Base-by-base conservation (phyloP, 495 filamentous ascomycete genomes). In the Sabuloglossum arenarium region DNA sequence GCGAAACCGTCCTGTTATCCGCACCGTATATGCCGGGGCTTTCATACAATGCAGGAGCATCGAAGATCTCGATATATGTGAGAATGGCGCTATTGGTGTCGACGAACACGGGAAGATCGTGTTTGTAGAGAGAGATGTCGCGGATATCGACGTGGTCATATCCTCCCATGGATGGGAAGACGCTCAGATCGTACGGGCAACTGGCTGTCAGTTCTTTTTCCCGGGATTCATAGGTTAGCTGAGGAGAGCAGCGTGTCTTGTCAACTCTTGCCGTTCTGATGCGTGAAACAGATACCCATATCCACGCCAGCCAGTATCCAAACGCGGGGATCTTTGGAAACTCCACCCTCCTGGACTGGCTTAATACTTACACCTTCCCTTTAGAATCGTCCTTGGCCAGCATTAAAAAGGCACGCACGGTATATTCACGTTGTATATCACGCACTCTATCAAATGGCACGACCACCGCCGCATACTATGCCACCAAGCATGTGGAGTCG, bases 281-380 rank as follows among this genome's bases (percentile, higher is more conserved):
- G 21, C 16, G 10, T 9, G 25, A 27, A 24, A 19, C 10, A 87
- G 89, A 97, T 67, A 94, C 90, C 14, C 90, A 97, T 67, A 84
- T 94, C 59, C 90, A 97, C 67, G 90, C 90, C 47, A 77, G 87
- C 0, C 90, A 97, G 71, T 91, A 93, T 64, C 88, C 90, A 56
- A 97, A 97, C 62, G 73, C 78, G 6, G 90, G 90, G 53, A 79
- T 97, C 61, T 96, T 96, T 64, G 90, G 90, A 65, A 84, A 82
- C 51, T 79, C 82, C 2, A 94, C 88, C 19, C 79, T 98, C 45
- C 77, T 98, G 24, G 79, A 86, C 68, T 98, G 90, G 90, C 76
- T 98, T 5, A 72, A 88, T 59, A 86, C 73, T 3, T 98, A 98
- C 70, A 98, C 90, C n/a, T 98, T 94, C 68, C 90, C 90, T 0